A percentile compares a stretch with the other conserved stretches of the same genome.
phyloP scores from a whole-genome alignment of 306 rosid genomes.

The Ormosia semicastrata region DNA sequence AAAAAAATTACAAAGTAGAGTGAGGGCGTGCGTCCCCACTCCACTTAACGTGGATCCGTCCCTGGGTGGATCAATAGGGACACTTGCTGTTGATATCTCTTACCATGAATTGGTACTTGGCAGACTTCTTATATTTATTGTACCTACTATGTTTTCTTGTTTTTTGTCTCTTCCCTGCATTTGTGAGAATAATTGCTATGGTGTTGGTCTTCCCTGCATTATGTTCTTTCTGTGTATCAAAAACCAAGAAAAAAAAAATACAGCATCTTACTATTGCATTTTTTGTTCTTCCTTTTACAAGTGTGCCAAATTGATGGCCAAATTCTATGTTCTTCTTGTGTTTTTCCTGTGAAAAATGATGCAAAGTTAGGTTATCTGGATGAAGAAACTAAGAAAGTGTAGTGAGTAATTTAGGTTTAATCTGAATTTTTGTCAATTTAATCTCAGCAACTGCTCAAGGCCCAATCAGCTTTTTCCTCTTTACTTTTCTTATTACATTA shows the following conservation, averaged over 20 bases:
- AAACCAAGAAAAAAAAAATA: neutral
- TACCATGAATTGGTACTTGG: neutral
- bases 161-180: neutral
- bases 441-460: neutral
- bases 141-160: neutral
- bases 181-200: neutral
- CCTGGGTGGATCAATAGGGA: conserved; percentile 8
- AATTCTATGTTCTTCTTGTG: neutral
- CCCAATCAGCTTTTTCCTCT: neutral
- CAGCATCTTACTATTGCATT: neutral
- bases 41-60: too few species aligned
- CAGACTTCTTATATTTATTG: neutral
- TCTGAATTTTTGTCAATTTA: neutral
- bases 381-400: neutral
- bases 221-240: neutral
- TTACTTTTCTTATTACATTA: neutral
- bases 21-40: too few species aligned
- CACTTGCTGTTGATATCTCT: neutral
- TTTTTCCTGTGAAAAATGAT: neutral
- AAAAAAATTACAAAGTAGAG: too few species aligned
- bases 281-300: neutral
- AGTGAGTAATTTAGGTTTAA: neutral
- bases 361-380: neutral
- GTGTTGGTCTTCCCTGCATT: neutral
- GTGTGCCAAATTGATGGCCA: neutral